These are phyloP conservation scores for Lepidopterella palustris DNA, from an alignment of 495 filamentous ascomycete species.

Conservation along the genomic window DNA sequence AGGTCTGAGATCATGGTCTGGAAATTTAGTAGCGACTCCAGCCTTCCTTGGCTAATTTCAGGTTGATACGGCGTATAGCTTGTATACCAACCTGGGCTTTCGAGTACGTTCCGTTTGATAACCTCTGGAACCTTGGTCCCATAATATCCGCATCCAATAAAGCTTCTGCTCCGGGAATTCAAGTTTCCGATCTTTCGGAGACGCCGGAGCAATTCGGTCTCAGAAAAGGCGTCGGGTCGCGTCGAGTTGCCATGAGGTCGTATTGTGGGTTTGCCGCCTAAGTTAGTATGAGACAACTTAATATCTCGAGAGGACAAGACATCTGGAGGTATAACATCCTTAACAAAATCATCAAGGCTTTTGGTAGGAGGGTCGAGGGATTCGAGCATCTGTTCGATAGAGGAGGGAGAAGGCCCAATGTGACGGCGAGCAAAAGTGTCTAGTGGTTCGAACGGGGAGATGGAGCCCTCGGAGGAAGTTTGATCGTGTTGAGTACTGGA, in stretches of 20 bases:
- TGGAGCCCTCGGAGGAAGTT: not conserved
- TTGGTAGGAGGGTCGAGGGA: constrained; percentile 67
- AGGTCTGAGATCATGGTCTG: constrained; percentile 91
- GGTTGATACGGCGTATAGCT: constrained; percentile 98
- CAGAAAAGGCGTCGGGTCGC: constrained; percentile 41
- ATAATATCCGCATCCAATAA: constrained; percentile 86
- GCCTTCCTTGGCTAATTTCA: constrained; percentile 81
- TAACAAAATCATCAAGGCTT: constrained; percentile 79
- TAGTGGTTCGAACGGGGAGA: constrained; percentile 36
- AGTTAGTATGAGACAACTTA: constrained; percentile 40
- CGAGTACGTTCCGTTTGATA: constrained; percentile 89
- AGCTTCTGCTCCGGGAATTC: constrained; percentile 56
- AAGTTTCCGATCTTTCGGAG: constrained; percentile 58
- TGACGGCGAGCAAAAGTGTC: constrained; percentile 80
- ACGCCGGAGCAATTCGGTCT: constrained; percentile 59
- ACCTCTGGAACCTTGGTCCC: constrained; percentile 81
- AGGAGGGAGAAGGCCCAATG: constrained; percentile 77
- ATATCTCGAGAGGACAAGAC: constrained; percentile 68
- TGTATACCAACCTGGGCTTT: constrained; percentile 96
- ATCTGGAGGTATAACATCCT: constrained; percentile 74
- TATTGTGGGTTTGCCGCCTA: not conserved
- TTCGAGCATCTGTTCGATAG: constrained; percentile 72
- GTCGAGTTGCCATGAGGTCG: not conserved
- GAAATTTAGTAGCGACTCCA: constrained; percentile 91
- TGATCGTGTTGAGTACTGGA: constrained; percentile 9